Evolutionary conservation across 805 yeast species (phyloP).

Genomic region (Candida khao-thaluensis): DNA sequence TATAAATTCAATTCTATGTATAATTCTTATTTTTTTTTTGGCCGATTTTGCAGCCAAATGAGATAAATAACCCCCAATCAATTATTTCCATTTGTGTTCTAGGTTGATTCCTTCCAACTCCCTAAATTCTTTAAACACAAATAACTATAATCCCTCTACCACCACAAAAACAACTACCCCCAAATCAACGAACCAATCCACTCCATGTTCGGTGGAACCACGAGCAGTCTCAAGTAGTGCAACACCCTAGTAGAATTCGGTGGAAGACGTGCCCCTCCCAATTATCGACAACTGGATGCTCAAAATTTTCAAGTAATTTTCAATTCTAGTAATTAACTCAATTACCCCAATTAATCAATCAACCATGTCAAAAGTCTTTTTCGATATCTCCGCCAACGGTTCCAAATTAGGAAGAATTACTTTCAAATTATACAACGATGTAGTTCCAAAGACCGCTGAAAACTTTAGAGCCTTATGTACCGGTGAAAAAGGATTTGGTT

Average conservation of each 20-base stretch:
- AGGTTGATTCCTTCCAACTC: no score
- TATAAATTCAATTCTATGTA: neutral
- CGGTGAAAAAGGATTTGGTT: conserved; percentile 94
- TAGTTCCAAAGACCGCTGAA: conserved; percentile 74
- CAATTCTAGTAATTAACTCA: conserved; percentile 1
- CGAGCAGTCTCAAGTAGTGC: no score
- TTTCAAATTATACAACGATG: conserved; percentile 63
- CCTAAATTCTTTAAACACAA: no score
- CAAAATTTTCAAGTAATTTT: conserved; percentile 1
- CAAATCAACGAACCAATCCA: no score
- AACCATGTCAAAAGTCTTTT: conserved; percentile 63
- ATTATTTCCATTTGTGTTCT: no score
- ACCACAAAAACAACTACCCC: no score
- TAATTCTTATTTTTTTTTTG: neutral
- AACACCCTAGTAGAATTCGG: neutral
- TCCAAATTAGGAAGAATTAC: conserved; percentile 73
- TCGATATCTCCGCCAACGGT: conserved; percentile 80
- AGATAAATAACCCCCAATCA: no score
- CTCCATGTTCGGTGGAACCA: no score
- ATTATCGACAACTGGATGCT: conserved; percentile 3
- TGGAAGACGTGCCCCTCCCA: conserved; percentile 1
- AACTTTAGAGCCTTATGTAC: conserved; percentile 81
- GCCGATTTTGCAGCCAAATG: no score
- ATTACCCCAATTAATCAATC: conserved; percentile 2
- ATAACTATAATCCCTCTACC: no score